Evolutionary conservation across 1,284 basidiomycete genomes (phyloP).

Genomic region (Xerocomus nothofagi): DNA sequence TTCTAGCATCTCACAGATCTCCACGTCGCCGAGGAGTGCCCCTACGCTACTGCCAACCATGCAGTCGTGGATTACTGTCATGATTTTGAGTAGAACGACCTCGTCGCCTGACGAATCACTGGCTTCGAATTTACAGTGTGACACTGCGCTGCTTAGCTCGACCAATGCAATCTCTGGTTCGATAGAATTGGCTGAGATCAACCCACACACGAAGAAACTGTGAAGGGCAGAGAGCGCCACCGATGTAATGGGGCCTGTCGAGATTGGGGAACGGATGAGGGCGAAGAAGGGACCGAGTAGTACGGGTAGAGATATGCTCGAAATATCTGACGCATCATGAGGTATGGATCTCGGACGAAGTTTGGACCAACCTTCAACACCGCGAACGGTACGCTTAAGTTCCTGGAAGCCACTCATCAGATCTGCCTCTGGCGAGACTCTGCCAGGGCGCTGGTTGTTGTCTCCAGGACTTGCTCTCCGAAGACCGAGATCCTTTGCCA

Average conservation of each 20-base stretch:
- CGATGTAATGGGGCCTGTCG: conserved; percentile 93
- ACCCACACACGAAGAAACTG: conserved; percentile 77
- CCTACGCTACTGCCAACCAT: conserved; percentile 69
- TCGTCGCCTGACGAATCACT: conserved; percentile 96
- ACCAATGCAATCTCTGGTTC: conserved; percentile 67
- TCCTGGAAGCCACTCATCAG: conserved; percentile 90
- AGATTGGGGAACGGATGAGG: conserved; percentile 89
- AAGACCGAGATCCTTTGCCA: conserved; percentile 74
- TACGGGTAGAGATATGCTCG: conserved; percentile 51
- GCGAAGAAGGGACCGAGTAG: conserved; percentile 90
- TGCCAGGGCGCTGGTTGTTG: conserved; percentile 41
- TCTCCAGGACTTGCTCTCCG: conserved; percentile 53
- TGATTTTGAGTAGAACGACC: conserved; percentile 89
- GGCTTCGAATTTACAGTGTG: conserved; percentile 97
- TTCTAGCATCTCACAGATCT: conserved; percentile 98
- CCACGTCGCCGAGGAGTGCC: conserved; percentile 79
- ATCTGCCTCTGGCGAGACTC: conserved; percentile 65
- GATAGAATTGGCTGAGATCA: conserved; percentile 58
- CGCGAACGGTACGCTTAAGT: conserved; percentile 75
- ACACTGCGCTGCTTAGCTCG: conserved; percentile 86
- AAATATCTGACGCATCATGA: conserved; percentile 52
- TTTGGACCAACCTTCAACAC: conserved; percentile 64
- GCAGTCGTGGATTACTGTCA: conserved; percentile 88
- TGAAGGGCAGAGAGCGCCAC: conserved; percentile 87
- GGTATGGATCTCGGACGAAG: conserved; percentile 9